These are phyloP conservation scores for Hsuehochloa calcarea DNA, from an alignment of 176 grass and related monocot species.

Conservation along the genomic window DNA sequence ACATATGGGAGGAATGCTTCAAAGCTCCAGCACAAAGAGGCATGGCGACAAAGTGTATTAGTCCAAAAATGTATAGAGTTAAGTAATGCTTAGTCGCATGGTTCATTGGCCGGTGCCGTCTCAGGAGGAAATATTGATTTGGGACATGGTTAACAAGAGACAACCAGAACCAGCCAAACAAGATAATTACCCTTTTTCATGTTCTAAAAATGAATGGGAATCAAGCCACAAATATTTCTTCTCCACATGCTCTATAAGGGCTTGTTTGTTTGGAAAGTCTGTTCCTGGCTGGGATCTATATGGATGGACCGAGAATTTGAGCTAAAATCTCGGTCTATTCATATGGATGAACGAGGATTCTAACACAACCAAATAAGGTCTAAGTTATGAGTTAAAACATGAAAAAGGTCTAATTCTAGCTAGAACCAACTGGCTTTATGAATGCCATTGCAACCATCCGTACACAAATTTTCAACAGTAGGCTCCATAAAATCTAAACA, in stretches of 20 bases:
- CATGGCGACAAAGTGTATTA: slow-evolving; percentile 35
- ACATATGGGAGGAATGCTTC: slow-evolving; percentile 28
- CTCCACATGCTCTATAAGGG: background rate
- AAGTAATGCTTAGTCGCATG: background rate
- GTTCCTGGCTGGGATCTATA: too few relatives aligned
- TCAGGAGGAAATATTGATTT: slow-evolving; percentile 4
- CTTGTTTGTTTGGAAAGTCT: too few relatives aligned
- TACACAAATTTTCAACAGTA: background rate
- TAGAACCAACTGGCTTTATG: background rate
- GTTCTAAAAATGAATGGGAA: background rate
- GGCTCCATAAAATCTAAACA: background rate
- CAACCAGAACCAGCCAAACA: background rate
- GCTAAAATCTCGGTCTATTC: too few relatives aligned
- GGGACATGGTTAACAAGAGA: slow-evolving; percentile 12
- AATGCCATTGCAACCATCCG: background rate
- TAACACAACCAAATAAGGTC: too few relatives aligned
- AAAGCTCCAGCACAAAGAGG: slow-evolving; percentile 24
- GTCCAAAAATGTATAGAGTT: slow-evolving; percentile 27
- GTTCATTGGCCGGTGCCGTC: slow-evolving; percentile 27
- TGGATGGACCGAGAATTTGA: too few relatives aligned
- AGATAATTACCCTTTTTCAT: background rate
- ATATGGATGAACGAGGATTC: too few relatives aligned
- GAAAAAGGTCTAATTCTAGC: too few relatives aligned
- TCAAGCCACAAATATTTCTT: background rate
- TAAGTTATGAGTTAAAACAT: too few relatives aligned